Percentiles rank a stretch among this genome's conserved stretches.
Evolutionary conservation across 1,284 basidiomycete species (phyloP).

Genomic region (Afroboletus lepidellus): DNA sequence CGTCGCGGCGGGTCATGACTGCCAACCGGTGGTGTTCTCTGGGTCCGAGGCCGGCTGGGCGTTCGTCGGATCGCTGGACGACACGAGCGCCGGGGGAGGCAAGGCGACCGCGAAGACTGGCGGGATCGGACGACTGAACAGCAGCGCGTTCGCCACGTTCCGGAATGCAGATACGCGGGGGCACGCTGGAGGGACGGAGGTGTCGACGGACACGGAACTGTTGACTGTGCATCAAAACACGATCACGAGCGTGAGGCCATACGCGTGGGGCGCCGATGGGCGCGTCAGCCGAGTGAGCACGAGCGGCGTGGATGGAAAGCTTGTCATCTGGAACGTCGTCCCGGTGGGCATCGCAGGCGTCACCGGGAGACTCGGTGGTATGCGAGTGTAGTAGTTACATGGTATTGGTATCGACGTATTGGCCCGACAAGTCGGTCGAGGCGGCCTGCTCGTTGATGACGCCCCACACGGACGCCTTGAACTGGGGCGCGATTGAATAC

Average conservation of each 20-base stretch:
- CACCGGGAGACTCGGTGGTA: conserved; percentile 47
- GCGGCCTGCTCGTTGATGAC: conserved; percentile 84
- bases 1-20: conserved; percentile 96
- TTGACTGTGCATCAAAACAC: conserved; percentile 97
- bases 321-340: conserved; percentile 88
- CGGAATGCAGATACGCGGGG: conserved; percentile 90
- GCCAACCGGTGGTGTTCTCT: conserved; percentile 88
- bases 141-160: conserved; percentile 95
- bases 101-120: conserved; percentile 47
- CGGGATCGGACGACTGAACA: conserved; percentile 83
- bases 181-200: conserved; percentile 43
- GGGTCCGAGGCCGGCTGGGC: conserved; percentile 76
- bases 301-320: conserved; percentile 91
- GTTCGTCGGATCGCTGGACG: conserved; percentile 80
- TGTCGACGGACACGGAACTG: conserved; percentile 66
- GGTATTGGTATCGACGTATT: conserved; percentile 25
- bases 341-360: conserved; percentile 45
- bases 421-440: conserved; percentile 37
- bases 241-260: conserved; percentile 87
- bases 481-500: conserved; percentile 46
- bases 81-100: conserved; percentile 49
- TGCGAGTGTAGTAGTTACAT: conserved; percentile 43
- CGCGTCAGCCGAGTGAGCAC: conserved; percentile 81
- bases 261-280: conserved; percentile 59
- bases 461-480: conserved; percentile 94